These are phyloP conservation scores for Yamadazyma phyllophila DNA, from an alignment of 805 yeast genomes.

Conservation along the genomic window DNA sequence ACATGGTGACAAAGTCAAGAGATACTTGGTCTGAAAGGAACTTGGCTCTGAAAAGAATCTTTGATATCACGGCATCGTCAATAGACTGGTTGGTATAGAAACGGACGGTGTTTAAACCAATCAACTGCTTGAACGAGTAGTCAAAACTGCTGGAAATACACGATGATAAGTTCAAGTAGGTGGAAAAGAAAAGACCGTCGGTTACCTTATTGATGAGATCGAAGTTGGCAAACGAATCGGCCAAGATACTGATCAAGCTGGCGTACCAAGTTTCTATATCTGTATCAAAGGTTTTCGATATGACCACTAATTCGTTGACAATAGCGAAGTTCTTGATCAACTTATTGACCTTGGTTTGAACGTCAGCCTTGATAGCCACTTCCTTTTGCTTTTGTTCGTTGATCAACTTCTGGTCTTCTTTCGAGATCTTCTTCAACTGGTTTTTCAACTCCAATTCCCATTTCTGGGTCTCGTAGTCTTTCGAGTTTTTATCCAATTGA, in stretches of 20 bases:
- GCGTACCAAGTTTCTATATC: conserved; percentile 14
- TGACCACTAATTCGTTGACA: conserved; percentile 11
- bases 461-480: conserved; percentile 78
- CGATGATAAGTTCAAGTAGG: conserved; percentile 9
- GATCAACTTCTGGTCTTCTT: conserved; percentile 69
- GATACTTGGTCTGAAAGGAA: conserved; percentile 61
- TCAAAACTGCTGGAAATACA: conserved; percentile 11
- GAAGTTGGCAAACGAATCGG: conserved; percentile 48
- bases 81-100: conserved; percentile 46
- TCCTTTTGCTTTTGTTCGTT: conserved; percentile 66
- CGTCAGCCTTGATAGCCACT: conserved; percentile 47
- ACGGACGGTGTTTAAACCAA: conserved; percentile 39
- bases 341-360: conserved; percentile 26
- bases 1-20: conserved; percentile 64
- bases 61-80: conserved; percentile 53
- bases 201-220: conserved; percentile 55
- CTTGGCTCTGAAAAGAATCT: conserved; percentile 73
- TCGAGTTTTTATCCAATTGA: conserved; percentile 63
- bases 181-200: conserved; percentile 28
- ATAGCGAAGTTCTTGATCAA: conserved; percentile 12
- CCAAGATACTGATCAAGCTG: conserved; percentile 15
- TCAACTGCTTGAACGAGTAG: conserved; percentile 9
- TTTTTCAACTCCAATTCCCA: conserved; percentile 88
- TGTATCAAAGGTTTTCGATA: conserved; percentile 14
- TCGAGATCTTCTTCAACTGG: conserved; percentile 71